These are phyloP conservation scores for Alloteropsis angusta DNA, from an alignment of 202 grass and related monocot genomes.

Conservation along the genomic window DNA sequence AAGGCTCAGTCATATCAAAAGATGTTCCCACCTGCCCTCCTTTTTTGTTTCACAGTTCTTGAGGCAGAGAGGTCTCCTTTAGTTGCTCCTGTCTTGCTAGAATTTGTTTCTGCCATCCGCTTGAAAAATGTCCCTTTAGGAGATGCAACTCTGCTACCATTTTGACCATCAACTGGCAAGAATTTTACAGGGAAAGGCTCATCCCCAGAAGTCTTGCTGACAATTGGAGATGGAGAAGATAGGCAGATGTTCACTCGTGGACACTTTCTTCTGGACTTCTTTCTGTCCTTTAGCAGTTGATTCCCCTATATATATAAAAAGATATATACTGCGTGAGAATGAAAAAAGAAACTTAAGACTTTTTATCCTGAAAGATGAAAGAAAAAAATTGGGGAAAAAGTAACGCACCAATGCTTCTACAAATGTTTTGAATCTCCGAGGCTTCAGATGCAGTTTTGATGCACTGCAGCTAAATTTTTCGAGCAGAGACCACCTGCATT, in stretches of 20 bases:
- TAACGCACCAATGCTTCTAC: conserved; percentile 83
- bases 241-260: conserved; percentile 50
- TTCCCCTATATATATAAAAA: conserved; percentile 45
- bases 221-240: conserved; percentile 37
- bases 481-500: conserved; percentile 90
- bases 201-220: conserved; percentile 44
- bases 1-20: conserved; percentile 4
- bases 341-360: conserved; percentile 1
- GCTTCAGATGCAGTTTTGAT: conserved; percentile 94
- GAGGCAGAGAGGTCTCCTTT: conserved; percentile 65
- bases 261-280: conserved; percentile 82
- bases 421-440: conserved; percentile 97
- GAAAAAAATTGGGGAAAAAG: conserved; percentile 11
- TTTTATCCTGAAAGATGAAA: neutral
- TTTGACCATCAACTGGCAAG: conserved; percentile 44
- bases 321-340: conserved; percentile 16
- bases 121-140: conserved; percentile 59
- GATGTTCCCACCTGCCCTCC: conserved; percentile 52
- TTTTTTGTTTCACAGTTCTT: conserved; percentile 85
- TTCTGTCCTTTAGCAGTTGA: conserved; percentile 90
- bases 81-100: conserved; percentile 39
- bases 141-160: conserved; percentile 47
- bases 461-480: conserved; percentile 96
- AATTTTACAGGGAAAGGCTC: conserved; percentile 51
- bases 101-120: conserved; percentile 49